Evolutionary conservation across 805 yeast species (phyloP).

Genomic region (Teunomyces gatunensis): DNA sequence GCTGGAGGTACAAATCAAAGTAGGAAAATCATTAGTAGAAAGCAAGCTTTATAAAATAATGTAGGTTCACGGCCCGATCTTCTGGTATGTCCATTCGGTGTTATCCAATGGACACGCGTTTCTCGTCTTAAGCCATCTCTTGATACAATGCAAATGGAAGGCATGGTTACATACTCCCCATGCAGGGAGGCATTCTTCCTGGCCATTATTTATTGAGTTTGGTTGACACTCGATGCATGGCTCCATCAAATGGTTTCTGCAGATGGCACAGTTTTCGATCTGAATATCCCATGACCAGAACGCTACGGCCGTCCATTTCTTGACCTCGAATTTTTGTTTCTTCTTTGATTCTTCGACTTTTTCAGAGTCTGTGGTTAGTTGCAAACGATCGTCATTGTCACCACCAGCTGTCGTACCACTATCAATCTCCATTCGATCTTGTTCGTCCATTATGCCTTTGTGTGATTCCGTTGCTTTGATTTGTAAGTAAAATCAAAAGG

Average conservation of each 20-base stretch:
- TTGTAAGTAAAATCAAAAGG: background rate
- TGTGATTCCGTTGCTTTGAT: background rate
- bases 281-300: constrained; percentile 99
- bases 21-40: background rate
- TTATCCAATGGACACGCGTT: constrained; percentile 96
- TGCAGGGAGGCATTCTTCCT: constrained; percentile 86
- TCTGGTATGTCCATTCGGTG: constrained; percentile 74
- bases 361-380: constrained; percentile 19
- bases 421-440: constrained; percentile 34
- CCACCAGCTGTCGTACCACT: constrained; percentile 17
- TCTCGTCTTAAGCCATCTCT: constrained; percentile 92
- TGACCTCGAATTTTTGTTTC: constrained; percentile 74
- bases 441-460: constrained; percentile 10
- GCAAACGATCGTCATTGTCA: background rate
- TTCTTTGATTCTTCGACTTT: constrained; percentile 14
- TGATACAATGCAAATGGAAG: constrained; percentile 96
- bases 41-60: too few relatives aligned
- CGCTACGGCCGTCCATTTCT: constrained; percentile 99
- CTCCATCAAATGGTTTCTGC: constrained; percentile 97
- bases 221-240: constrained; percentile 97
- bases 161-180: constrained; percentile 98
- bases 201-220: constrained; percentile 56
- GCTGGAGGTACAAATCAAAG: constrained; percentile 27
- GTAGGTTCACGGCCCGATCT: constrained; percentile 58
- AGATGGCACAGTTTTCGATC: constrained; percentile 95